phyloP scores from a whole-genome alignment of 1,139 yeast species.

The Meyerozyma elateridarum region DNA sequence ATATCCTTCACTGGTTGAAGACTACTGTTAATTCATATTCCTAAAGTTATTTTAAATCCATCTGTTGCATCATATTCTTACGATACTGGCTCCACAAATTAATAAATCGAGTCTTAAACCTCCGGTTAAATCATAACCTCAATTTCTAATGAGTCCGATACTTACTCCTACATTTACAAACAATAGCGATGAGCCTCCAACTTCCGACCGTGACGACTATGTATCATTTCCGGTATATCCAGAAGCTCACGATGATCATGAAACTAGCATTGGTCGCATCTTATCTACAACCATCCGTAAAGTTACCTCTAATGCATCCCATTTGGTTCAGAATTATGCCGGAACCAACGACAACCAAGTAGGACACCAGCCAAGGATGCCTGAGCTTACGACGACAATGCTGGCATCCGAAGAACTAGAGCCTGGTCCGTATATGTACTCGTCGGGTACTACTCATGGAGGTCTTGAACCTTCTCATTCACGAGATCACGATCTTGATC shows the following conservation, averaged over 20 bases:
- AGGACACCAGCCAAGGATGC: constrained; percentile 5
- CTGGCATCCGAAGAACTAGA: constrained; percentile 2
- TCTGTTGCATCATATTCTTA: neutral
- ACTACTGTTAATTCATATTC: neutral
- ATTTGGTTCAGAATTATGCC: constrained; percentile 32
- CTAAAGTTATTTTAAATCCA: neutral
- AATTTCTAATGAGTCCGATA: neutral
- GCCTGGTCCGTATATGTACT: neutral
- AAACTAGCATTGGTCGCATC: constrained; percentile 26
- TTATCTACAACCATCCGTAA: constrained; percentile 39
- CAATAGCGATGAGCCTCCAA: constrained; percentile 14
- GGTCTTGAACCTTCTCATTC: constrained; percentile 1
- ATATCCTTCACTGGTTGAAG: too few relatives aligned
- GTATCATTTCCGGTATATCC: constrained; percentile 44
- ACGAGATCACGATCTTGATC: too few relatives aligned
- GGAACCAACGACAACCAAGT: constrained; percentile 6
- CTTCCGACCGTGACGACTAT: constrained; percentile 23
- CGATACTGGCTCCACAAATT: neutral
- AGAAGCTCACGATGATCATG: constrained; percentile 36
- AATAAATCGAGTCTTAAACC: neutral
- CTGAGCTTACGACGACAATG: constrained; percentile 5
- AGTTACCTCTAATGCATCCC: constrained; percentile 43
- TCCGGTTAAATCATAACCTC: neutral
- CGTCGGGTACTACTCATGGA: neutral
- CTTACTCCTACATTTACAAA: constrained; percentile 7